These are phyloP conservation scores for Agaricus subrufescens DNA, from an alignment of 768 basidiomycete genomes.

Conservation along the genomic window DNA sequence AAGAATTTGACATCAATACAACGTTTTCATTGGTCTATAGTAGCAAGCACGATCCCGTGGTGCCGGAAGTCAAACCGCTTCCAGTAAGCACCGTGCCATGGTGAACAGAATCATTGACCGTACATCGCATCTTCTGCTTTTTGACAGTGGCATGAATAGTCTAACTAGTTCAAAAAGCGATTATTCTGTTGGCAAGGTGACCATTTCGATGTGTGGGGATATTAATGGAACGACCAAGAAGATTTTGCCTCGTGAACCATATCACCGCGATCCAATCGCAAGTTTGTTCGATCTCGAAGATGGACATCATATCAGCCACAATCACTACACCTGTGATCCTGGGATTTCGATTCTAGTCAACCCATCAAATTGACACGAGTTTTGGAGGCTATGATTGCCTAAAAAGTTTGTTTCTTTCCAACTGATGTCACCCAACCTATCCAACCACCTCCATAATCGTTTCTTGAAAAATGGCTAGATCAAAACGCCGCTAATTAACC, in stretches of 20 bases:
- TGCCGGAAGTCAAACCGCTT: too few relatives aligned
- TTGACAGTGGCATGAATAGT: neutral
- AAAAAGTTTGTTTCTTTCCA: neutral
- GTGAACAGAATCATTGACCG: neutral
- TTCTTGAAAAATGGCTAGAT: too few relatives aligned
- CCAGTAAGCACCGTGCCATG: neutral
- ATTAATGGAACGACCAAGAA: neutral
- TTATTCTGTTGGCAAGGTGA: constrained; percentile 6
- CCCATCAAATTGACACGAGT: neutral
- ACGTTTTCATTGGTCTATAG: too few relatives aligned
- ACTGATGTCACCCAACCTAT: too few relatives aligned
- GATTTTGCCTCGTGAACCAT: neutral
- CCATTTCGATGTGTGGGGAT: constrained; percentile 1
- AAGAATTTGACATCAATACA: too few relatives aligned
- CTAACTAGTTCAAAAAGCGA: constrained; percentile 5
- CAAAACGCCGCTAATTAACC: too few relatives aligned
- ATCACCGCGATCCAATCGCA: constrained; percentile 5
- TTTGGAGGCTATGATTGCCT: neutral
- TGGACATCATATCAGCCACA: too few relatives aligned
- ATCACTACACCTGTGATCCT: neutral
- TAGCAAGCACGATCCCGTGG: too few relatives aligned
- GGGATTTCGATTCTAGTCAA: constrained; percentile 2
- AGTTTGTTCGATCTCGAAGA: neutral
- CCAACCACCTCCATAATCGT: too few relatives aligned
- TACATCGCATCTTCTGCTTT: neutral